A percentile compares a stretch with the other conserved stretches of the same genome.
Evolutionary conservation across 768 basidiomycete species (phyloP).

Genomic region (Daedaleopsis sinensis): DNA sequence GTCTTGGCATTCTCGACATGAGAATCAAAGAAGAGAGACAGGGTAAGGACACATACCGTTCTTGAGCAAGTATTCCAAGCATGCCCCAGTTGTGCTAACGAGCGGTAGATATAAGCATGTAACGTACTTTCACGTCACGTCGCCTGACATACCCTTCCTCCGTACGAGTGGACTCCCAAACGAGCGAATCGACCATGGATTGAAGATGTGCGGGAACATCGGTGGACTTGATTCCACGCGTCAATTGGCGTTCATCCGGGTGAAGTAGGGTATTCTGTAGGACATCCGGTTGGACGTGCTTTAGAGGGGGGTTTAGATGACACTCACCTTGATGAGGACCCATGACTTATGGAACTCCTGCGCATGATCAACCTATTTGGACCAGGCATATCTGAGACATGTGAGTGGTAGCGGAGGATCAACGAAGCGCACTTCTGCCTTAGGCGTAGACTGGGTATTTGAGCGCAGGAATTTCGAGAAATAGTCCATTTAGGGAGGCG

Average conservation of each 20-base stretch:
- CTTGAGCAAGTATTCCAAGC: conserved; percentile 90
- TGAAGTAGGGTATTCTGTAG: conserved; percentile 76
- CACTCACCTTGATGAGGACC: conserved; percentile 66
- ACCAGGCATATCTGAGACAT: not conserved
- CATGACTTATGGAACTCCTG: conserved; percentile 79
- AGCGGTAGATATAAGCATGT: not conserved
- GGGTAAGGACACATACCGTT: conserved; percentile 54
- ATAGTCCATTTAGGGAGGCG: conserved; percentile 65
- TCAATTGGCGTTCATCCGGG: conserved; percentile 88
- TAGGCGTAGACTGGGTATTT: conserved; percentile 47
- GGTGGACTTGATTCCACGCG: conserved; percentile 79
- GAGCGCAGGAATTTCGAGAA: conserved; percentile 78
- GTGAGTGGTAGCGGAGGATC: not conserved
- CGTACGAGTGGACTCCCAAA: conserved; percentile 81
- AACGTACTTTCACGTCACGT: conserved; percentile 1
- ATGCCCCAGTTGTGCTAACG: conserved; percentile 74
- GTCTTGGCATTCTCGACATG: conserved; percentile 46
- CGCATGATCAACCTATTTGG: conserved; percentile 53
- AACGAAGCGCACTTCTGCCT: conserved; percentile 41
- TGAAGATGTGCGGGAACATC: conserved; percentile 76
- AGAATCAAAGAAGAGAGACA: conserved; percentile 1
- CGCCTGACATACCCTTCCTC: conserved; percentile 76
- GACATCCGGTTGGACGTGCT: conserved; percentile 16
- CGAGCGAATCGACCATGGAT: conserved; percentile 83
- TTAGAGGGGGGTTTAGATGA: not conserved